Evolutionary conservation across 805 yeast species (phyloP).

Genomic region (Metschnikowia matae): DNA sequence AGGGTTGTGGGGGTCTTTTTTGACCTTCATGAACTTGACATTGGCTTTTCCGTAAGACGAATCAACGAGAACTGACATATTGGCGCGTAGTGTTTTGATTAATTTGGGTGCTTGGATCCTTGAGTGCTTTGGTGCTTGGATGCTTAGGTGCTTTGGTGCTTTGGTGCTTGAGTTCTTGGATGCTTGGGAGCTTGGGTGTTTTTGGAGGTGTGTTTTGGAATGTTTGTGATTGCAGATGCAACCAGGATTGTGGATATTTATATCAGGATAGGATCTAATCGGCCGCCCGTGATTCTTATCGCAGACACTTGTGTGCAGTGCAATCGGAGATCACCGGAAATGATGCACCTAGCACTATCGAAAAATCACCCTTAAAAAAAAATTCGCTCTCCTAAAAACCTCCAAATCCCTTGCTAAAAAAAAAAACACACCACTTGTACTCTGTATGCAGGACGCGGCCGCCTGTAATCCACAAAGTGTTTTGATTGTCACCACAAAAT

Average conservation of each 20-base stretch:
- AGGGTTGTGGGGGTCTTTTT: slow-evolving; percentile 70
- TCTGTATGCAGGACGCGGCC: not conserved
- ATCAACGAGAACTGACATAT: slow-evolving; percentile 17
- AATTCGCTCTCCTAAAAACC: too few species aligned
- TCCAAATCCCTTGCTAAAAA: not conserved
- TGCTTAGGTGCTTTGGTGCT: too few species aligned
- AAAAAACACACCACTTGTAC: not conserved
- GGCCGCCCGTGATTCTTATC: slow-evolving; percentile 5
- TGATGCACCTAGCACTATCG: not conserved
- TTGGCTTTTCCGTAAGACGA: slow-evolving; percentile 89
- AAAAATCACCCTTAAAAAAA: too few species aligned
- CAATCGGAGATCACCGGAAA: slow-evolving; percentile 11
- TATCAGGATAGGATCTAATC: not conserved
- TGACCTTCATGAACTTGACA: slow-evolving; percentile 87
- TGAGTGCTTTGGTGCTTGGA: too few species aligned
- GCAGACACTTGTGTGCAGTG: not conserved
- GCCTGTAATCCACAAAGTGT: not conserved
- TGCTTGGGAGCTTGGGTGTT: too few species aligned
- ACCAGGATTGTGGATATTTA: not conserved
- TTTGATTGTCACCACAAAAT: too few species aligned
- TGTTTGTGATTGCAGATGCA: not conserved
- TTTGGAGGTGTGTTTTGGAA: not conserved
- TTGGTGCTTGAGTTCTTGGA: too few species aligned
- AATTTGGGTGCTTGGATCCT: not conserved
- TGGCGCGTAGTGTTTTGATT: too few species aligned